These are phyloP conservation scores for Epichloe baconii DNA, from an alignment of 2,329 filamentous ascomycete species.

Conservation along the genomic window DNA sequence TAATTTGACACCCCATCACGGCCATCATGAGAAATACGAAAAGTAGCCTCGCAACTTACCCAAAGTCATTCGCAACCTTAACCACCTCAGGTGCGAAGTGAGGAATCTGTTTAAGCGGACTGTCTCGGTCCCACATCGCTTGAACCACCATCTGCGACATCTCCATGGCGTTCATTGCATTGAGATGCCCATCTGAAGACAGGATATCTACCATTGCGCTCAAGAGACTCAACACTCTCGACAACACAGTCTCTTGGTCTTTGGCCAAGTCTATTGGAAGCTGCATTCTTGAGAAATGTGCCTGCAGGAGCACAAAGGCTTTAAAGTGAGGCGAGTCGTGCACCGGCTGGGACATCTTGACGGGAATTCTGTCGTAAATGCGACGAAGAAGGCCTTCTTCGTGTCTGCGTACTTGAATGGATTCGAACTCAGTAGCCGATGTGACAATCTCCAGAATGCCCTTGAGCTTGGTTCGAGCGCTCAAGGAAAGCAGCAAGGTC, in stretches of 20 bases:
- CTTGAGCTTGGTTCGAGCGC: slow-evolving; percentile 83
- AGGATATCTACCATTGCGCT: slow-evolving; percentile 91
- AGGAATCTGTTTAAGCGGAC: slow-evolving; percentile 92
- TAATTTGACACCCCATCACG: not conserved
- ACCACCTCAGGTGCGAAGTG: slow-evolving; percentile 79
- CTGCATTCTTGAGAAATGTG: slow-evolving; percentile 95
- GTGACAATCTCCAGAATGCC: slow-evolving; percentile 94
- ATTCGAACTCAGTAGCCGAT: slow-evolving; percentile 91
- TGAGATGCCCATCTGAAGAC: slow-evolving; percentile 88
- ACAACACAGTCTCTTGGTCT: slow-evolving; percentile 80
- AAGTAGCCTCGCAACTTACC: slow-evolving; percentile 33
- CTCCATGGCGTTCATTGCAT: slow-evolving; percentile 97
- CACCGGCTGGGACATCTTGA: slow-evolving; percentile 80
- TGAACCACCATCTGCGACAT: slow-evolving; percentile 99
- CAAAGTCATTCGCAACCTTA: slow-evolving; percentile 66
- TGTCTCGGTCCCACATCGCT: slow-evolving; percentile 97
- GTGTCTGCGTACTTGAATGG: slow-evolving; percentile 85
- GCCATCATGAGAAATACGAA: too few species aligned
- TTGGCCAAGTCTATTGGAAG: slow-evolving; percentile 90
- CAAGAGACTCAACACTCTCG: slow-evolving; percentile 74
- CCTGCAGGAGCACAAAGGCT: slow-evolving; percentile 90
- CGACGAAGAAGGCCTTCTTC: slow-evolving; percentile 78
- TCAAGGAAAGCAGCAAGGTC: slow-evolving; percentile 87
- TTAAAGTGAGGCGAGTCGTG: slow-evolving; percentile 98
- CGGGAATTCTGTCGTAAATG: slow-evolving; percentile 87